Percentiles rank a stretch among this genome's conserved stretches.
phyloP scores from a whole-genome alignment of 2,329 filamentous ascomycete genomes.

The Penicillium oxalicum region DNA sequence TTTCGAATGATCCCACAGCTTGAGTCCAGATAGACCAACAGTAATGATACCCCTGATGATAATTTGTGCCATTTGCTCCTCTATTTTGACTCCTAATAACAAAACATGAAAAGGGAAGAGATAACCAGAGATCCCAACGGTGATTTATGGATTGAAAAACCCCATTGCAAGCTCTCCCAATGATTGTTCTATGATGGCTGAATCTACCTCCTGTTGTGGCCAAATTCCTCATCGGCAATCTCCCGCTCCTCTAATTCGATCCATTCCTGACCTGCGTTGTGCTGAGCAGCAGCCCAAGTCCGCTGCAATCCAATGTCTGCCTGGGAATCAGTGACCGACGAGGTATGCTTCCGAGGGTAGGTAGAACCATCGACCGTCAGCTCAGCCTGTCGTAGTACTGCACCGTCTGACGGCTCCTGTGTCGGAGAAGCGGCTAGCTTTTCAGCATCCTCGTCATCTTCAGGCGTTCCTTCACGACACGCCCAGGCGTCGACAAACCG shows the following conservation, averaged over 20 bases:
- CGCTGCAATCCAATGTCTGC: conserved; percentile 5
- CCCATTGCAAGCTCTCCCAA: too few species aligned
- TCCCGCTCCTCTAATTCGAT: conserved; percentile 17
- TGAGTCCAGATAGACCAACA: too few species aligned
- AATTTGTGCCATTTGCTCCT: too few species aligned
- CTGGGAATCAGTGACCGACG: background rate
- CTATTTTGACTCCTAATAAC: too few species aligned
- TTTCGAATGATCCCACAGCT: too few species aligned
- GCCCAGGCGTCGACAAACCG: conserved; percentile 46
- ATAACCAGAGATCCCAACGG: too few species aligned
- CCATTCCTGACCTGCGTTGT: conserved; percentile 17
- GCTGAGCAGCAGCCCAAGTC: conserved; percentile 2
- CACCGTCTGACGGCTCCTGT: background rate
- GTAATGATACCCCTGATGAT: too few species aligned
- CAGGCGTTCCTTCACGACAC: conserved; percentile 50
- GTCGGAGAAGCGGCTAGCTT: background rate
- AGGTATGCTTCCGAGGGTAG: background rate
- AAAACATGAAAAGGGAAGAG: too few species aligned
- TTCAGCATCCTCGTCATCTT: conserved; percentile 40
- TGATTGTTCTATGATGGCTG: too few species aligned
- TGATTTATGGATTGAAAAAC: too few species aligned
- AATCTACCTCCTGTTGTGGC: conserved; percentile 3
- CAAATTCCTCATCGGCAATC: conserved; percentile 19
- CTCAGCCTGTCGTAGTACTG: too few species aligned
- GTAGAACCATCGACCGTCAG: background rate